These are phyloP conservation scores for Cenchrus americanus DNA, from an alignment of 176 grass and related monocot genomes.

Conservation along the genomic window DNA sequence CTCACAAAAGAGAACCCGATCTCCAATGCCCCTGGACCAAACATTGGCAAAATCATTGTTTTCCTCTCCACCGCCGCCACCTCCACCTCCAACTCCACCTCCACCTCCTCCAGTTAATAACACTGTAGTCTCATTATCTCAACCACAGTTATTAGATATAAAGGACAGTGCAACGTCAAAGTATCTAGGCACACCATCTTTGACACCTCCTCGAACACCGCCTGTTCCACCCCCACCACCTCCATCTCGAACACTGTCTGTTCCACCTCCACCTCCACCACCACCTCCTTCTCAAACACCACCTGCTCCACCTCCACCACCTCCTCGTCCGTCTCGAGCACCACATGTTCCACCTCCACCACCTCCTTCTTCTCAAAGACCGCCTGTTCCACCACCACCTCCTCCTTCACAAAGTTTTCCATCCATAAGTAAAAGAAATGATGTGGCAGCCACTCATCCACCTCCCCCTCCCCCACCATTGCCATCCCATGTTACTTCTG, in stretches of 20 bases:
- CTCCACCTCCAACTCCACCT: not conserved
- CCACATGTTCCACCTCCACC: not conserved
- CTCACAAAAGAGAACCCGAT: slow-evolving; percentile 22
- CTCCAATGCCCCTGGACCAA: slow-evolving; percentile 35
- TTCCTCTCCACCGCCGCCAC: slow-evolving; percentile 15
- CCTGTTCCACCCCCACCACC: slow-evolving; percentile 34
- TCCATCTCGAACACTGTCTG: not conserved
- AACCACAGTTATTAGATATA: slow-evolving; percentile 21
- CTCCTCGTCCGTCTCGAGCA: slow-evolving; percentile 26
- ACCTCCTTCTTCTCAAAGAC: not conserved
- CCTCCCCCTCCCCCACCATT: slow-evolving; percentile 50
- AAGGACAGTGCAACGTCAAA: slow-evolving; percentile 18
- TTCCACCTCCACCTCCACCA: slow-evolving; percentile 29
- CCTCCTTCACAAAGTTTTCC: slow-evolving; percentile 40
- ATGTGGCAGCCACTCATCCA: slow-evolving; percentile 28
- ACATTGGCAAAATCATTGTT: slow-evolving; percentile 22
- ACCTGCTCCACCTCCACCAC: slow-evolving; percentile 39
- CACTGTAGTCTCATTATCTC: slow-evolving; percentile 10
- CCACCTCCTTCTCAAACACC: slow-evolving; percentile 34
- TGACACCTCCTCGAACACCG: not conserved
- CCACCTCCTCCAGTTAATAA: slow-evolving; percentile 33
- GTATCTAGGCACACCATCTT: slow-evolving; percentile 15
- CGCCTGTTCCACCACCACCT: slow-evolving; percentile 36
- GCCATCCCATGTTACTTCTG: slow-evolving; percentile 26
- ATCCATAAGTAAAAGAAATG: slow-evolving; percentile 42